Evolutionary conservation across 2,329 filamentous ascomycete genomes (phyloP), one percentile per base, ranked within the genome.

Genomic region (Graphiopsis chlorocephala): DNA sequence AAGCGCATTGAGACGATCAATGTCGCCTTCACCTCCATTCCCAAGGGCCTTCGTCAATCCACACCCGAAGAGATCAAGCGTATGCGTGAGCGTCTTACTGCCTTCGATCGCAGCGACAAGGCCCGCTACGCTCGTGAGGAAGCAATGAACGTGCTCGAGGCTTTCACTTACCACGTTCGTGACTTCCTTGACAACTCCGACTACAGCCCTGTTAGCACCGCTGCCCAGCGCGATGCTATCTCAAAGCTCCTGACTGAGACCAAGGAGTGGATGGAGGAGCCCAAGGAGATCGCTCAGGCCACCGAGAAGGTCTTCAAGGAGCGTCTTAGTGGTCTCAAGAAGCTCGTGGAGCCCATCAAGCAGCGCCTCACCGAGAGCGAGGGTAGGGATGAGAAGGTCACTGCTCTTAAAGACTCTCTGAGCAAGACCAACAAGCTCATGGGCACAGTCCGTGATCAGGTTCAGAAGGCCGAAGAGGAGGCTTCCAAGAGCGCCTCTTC

Each of bases 91-190:
- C 79, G 82, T 52, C 85, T 99, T 50, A 85, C 88, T 72, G 89
- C 92, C 4, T 98, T 99, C 72, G 92, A 96, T 70, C 83, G 86
- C 28, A 97, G 94, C 2, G 95, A 99, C 78, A 86, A 85, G 70
- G 87, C 90, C 29, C 90, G 93, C 59, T 80, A 88, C 38, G 82
- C 88, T 65, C 88, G 93, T 33, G 93, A 97, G 75, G 94, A 97
- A 76, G 87, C 91, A 0, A 82, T 97, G 64, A 99, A 98, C 79
- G 90, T 91, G 69, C 86, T 99, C n/a, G 95, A 99, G 78, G 89
- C 86, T 14, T 98, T 90, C 78, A 97, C 94, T 15, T 99, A 99
- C 83, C 90, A 88, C 73, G 86, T 91, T 29, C 89, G 93, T 28
- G 93, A 97, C 76, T 84, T 96, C 52, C 83, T 97, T 1, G 89